These are phyloP conservation scores for Nidularia pulvinata DNA, from an alignment of 768 basidiomycete species.

Conservation along the genomic window DNA sequence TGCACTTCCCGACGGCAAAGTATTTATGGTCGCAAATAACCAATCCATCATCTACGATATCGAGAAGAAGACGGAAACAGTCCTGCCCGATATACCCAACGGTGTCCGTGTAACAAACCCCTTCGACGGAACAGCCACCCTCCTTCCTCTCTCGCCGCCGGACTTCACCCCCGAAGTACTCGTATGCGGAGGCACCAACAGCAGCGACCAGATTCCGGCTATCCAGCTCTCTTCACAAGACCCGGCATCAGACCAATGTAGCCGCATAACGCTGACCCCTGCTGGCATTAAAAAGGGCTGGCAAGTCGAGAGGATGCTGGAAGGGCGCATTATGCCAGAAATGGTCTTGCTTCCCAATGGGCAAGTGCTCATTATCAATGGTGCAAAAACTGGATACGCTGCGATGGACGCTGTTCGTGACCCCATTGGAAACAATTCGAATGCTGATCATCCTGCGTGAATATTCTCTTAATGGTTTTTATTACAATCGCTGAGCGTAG, in stretches of 20 bases:
- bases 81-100: slow-evolving; percentile 43
- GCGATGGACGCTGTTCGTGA: slow-evolving; percentile 30
- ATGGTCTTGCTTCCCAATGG: slow-evolving; percentile 42
- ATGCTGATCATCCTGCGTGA: slow-evolving; percentile 27
- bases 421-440: slow-evolving; percentile 18
- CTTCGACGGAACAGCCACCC: slow-evolving; percentile 32
- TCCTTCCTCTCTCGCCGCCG: slow-evolving; percentile 32
- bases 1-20: slow-evolving; percentile 35
- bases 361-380: slow-evolving; percentile 40
- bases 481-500: not conserved
- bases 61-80: slow-evolving; percentile 31
- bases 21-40: slow-evolving; percentile 39
- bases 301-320: slow-evolving; percentile 43
- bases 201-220: slow-evolving; percentile 23
- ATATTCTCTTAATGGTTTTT: not conserved
- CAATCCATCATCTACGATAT: slow-evolving; percentile 39
- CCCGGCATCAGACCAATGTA: slow-evolving; percentile 42
- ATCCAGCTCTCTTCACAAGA: slow-evolving; percentile 33
- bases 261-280: slow-evolving; percentile 35
- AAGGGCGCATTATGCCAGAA: slow-evolving; percentile 35
- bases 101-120: slow-evolving; percentile 40
- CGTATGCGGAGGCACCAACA: slow-evolving; percentile 42
- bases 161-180: slow-evolving; percentile 43
- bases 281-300: slow-evolving; percentile 41
- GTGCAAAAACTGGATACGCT: slow-evolving; percentile 38